Evolutionary conservation across 176 grass and related monocot species (phyloP), one percentile per base, ranked within the genome.

Genomic region (Aechmea fasciata): DNA sequence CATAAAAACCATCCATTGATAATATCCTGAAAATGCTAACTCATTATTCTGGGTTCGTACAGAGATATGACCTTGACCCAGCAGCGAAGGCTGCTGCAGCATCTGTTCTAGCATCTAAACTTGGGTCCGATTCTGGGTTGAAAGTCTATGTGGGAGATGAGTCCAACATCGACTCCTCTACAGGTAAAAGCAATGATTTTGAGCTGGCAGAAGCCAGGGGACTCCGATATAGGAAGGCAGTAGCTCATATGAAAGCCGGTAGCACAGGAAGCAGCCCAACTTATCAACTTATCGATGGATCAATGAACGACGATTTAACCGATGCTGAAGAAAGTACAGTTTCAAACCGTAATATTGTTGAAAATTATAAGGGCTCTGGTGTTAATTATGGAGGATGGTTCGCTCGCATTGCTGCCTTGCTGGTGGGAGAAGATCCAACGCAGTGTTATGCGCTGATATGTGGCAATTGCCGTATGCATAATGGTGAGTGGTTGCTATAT

Each of bases 401-500:
- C 47, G 84, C 89, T 83, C 84, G 85, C 6, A 55, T 85, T 29
- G 95, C 95, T 61, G 95, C 90, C 24, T 51, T 94, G 24, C 87
- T 99, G 72, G 95, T 99, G 50, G 95, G 95, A n/a, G 90, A 99
- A 75, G 89, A 99, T 86, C 95, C 87, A 51, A 93, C 95, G 25
- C 90, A 93, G 33, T 90, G 94, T 71, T 93, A 90, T 47, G 94
- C 90, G 0, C 82, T 99, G 11, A 90, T 99, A 73, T 99, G 90
- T 83, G 75, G 74, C 63, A 83, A 86, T 41, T 99, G 94, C 24
- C 87, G 85, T 85, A 90, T 90, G 86, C 90, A 99, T 85, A 94
- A 99, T 65, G 90, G 90, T 99, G 73, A 14, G 75, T 41, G 33
- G 33, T 7, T 70, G 41, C 11, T 47, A 5, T n/a, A 17, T 15